phyloP scores from a whole-genome alignment of 352 stramenopile species.

The Pythium aristosporum region DNA sequence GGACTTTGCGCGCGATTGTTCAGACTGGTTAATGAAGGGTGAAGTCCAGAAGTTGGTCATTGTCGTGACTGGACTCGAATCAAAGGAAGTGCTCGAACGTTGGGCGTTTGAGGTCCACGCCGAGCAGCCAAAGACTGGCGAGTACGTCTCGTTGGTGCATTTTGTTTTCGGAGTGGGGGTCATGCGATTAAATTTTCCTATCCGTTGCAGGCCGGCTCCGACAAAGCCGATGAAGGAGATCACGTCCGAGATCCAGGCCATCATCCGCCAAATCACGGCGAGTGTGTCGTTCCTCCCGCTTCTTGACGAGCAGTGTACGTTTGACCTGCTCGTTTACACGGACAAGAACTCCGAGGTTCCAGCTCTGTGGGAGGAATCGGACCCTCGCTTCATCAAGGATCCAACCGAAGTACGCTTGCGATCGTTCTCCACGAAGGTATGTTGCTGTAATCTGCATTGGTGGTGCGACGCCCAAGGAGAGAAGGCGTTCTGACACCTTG shows the following conservation, averaged over 20 bases:
- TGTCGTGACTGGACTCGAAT: constrained; percentile 97
- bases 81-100: constrained; percentile 95
- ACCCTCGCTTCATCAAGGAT: constrained; percentile 98
- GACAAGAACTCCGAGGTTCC: constrained; percentile 95
- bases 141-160: constrained; percentile 15
- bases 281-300: constrained; percentile 99
- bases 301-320: constrained; percentile 97
- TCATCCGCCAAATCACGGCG: constrained; percentile 99
- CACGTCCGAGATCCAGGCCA: constrained; percentile 98
- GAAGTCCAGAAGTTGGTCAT: constrained; percentile 97
- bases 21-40: constrained; percentile 94
- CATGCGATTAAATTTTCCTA: background rate
- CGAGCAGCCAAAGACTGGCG: constrained; percentile 38
- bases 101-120: constrained; percentile 98
- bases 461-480: background rate
- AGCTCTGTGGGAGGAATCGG: constrained; percentile 96
- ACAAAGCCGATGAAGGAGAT: constrained; percentile 93
- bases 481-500: background rate
- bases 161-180: background rate
- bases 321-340: constrained; percentile 99
- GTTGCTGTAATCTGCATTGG: background rate
- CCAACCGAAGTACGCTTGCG: constrained; percentile 96
- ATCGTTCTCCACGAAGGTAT: constrained; percentile 97
- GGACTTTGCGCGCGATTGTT: background rate
- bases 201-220: constrained; percentile 23